Evolutionary conservation across 805 yeast genomes (phyloP), one percentile per base, ranked within the genome.

Genomic region (Pichia sporocuriosa): DNA sequence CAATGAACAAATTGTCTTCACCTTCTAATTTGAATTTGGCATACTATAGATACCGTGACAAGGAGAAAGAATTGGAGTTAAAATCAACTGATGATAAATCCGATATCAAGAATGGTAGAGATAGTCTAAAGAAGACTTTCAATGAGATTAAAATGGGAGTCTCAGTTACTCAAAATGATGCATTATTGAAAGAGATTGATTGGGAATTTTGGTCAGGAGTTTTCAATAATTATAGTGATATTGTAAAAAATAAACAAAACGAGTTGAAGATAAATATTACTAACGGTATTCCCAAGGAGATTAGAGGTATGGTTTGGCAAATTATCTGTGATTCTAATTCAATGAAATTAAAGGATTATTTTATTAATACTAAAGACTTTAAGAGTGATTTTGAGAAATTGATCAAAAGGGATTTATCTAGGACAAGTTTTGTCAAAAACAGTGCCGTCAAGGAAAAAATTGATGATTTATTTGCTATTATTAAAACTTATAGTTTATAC

Each of bases 301-400:
- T 90, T 38, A 69, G 97, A 48, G 95, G 96, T 2, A 79, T 89
- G 49, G 74, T 90, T 17, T 90, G 98, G 98, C 97, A 89, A 63
- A 68, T 87, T 37, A 81, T 88, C 42, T 73, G 95, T 15, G 76
- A 79, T 47, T 81, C 95, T 8, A 89, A 89, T 54, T 77, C 82
- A 26, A 66, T 74, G 23, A 70, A 72, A 38, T 60, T 79, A 39
- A 81, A 75, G 46, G 85, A 79, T 47, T 69, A 77, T 33, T 84
- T 76, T 58, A 58, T 68, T 32, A 67, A 67, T 38, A 51, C 63
- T 12, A 68, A 74, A 45, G 73, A 66, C 30, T 67, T 69, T 40
- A 55, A 69, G 8, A 76, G 84, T 13, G 70, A 75, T 13, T 87
- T 78, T 61, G 95, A 84, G 49, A 77, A 79, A 49, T 77, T 79